Evolutionary conservation across 2,329 filamentous ascomycete genomes (phyloP), one percentile per base, ranked within the genome.

Genomic region (Claviceps quebecensis): DNA sequence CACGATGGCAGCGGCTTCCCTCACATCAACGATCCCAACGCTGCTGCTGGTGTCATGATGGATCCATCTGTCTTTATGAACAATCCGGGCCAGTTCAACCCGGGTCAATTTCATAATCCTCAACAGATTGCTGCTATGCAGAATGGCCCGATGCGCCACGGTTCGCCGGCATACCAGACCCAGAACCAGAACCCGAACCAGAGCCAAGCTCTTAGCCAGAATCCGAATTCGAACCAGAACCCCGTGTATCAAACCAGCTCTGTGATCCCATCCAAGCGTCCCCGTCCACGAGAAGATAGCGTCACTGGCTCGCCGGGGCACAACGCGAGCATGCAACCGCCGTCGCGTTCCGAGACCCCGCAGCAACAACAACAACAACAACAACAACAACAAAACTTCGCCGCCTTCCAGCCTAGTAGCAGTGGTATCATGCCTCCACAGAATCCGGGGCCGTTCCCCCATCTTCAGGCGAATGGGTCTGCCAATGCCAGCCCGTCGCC

Each of bases 281-380:
- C 86, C 50, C 80, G 87, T 46, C 84, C 86, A 49, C 75, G 80
- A 63, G 88, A 95, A 69, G 90, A 96, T 67, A 90, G 83, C 63
- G 77, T 93, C 62, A 84, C 83, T 58, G 83, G 86, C 65, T 94
- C 89, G 36, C 89, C 91, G 50, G 78, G 83, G 61, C 86, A 84
- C 63, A 82, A 84, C 52, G 78, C 84, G 5, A 80, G 80, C 57
- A 86, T 86, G 69, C 69, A 88, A 34, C 85, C 87, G 47, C 81
- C 80, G 23, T 94, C 91, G 69, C 87, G 91, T 68, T 91, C 91
- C 60, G 90, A 95, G 65, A 97, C 91, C 34, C 91, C 91, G 37
- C 23, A 26, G 6, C 23, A 26, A 23, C 22, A 23, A 23, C 22
- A 23, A 23, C 26, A 29, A 29, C 26, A 29, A 8, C 26, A 26